phyloP scores from a whole-genome alignment of 345 rosid species.

The Raphanus sativus region DNA sequence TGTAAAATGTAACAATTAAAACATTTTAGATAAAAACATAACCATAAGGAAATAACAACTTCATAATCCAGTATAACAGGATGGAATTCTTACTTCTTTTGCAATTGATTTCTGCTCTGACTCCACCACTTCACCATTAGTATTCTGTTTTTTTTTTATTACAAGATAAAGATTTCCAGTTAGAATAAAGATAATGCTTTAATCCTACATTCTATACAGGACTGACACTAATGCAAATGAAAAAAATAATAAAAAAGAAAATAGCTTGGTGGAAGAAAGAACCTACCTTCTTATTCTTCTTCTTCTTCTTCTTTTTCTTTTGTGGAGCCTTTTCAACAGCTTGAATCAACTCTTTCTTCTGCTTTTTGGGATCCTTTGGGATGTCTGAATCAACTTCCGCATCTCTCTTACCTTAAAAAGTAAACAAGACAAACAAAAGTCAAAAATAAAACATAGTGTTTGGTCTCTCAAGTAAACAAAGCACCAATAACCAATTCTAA shows the following conservation, averaged over 20 bases:
- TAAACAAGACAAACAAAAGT: background rate
- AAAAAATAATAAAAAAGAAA: background rate
- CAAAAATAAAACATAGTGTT: background rate
- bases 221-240: background rate
- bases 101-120: slow-evolving; percentile 42
- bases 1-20: slow-evolving; percentile 32
- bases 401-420: slow-evolving; percentile 59
- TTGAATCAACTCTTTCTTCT: slow-evolving; percentile 48
- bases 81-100: slow-evolving; percentile 26
- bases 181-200: background rate
- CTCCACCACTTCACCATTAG: slow-evolving; percentile 56
- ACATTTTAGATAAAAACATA: background rate
- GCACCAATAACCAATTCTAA: background rate
- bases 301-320: background rate
- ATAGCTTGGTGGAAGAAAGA: slow-evolving; percentile 14
- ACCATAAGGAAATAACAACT: background rate
- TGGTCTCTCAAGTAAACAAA: background rate
- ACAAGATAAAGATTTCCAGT: background rate
- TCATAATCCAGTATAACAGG: background rate
- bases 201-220: background rate
- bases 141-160: slow-evolving; percentile 31
- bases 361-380: slow-evolving; percentile 54
- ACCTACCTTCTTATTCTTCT: slow-evolving; percentile 25
- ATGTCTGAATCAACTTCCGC: slow-evolving; percentile 51
- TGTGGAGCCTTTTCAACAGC: slow-evolving; percentile 37